Conservation (phyloP, 441 rosid species). For the Euphorbia corollata region DNA sequence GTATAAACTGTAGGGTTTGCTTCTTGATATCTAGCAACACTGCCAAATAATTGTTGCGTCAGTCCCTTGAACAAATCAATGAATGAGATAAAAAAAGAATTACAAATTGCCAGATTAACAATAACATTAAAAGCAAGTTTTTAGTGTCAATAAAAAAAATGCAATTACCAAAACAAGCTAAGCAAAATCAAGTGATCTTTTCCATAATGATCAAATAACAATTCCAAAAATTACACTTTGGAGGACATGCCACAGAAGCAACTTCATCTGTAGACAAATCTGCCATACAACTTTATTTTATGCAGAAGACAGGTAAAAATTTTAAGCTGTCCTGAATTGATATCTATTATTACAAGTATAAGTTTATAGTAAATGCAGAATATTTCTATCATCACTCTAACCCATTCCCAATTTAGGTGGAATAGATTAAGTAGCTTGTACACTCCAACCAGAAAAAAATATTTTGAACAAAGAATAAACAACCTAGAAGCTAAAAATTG, state of each 20-base stretch:
- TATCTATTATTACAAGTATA: neutral
- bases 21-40: constrained; percentile 92
- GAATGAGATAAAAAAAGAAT: constrained; percentile 17
- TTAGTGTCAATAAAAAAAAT: constrained; percentile 14
- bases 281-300: neutral
- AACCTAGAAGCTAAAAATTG: neutral
- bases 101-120: constrained; percentile 19
- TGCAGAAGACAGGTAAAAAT: neutral
- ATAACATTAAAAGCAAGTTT: constrained; percentile 10
- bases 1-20: constrained; percentile 93
- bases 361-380: neutral
- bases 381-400: neutral
- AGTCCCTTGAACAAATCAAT: constrained; percentile 22
- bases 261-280: neutral
- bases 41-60: constrained; percentile 36
- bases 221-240: neutral
- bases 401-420: neutral
- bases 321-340: neutral
- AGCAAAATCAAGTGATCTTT: neutral
- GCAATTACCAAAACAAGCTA: constrained; percentile 3
- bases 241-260: neutral
- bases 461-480: neutral
- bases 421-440: neutral
- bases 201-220: too few species aligned
- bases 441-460: neutral